Evolutionary conservation across 1,284 basidiomycete species (phyloP), one percentile per base, ranked within the genome.

Genomic region (Macrocystidia cucumis): DNA sequence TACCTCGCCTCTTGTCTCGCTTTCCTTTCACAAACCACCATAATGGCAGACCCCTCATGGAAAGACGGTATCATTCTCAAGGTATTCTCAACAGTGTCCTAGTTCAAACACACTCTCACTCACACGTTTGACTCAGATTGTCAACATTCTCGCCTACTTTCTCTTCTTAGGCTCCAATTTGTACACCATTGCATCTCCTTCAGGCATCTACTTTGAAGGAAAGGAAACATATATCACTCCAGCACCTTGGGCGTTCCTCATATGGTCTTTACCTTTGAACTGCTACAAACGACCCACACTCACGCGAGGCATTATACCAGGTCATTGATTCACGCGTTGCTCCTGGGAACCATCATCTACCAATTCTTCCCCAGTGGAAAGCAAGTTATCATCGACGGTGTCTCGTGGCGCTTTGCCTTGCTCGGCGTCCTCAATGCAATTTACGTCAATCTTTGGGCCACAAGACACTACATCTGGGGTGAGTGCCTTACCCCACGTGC

Each of bases 141-240:
- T 78, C 48, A 96, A 96, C 59, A 67, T 93, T 34, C 39, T 87
- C 35, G 74, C 79, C 29, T 90, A 87, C 54, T 65, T 87, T 48
- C 61, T 85, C 47, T 89, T 92, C 67, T 67, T 91, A n/a, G 85
- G 88, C 23, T 85, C 81, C 42, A 93, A 93, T 59, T 71, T 91
- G 37, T 95, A 92, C 68, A 80, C 79, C 29, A 73, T 91, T 42
- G 78, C 88, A 2, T 72, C 77, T 0, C 82, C 83, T 0, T 66
- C 72, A 29, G 76, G 75, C 48, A 70, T 79, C 34, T 86, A 86
- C 60, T 74, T 67, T 52, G 58, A 65, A 42, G 76, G 72, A 34
- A 87, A 86, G 56, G 77, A 85, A 49, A 93, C 91, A 4, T 96
- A 91, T 57, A 64, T 96, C 41, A 93, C 91, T 1, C 91, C 92